phyloP scores from a whole-genome alignment of 2,329 filamentous ascomycete genomes.

The Sporothrix sp. region DNA sequence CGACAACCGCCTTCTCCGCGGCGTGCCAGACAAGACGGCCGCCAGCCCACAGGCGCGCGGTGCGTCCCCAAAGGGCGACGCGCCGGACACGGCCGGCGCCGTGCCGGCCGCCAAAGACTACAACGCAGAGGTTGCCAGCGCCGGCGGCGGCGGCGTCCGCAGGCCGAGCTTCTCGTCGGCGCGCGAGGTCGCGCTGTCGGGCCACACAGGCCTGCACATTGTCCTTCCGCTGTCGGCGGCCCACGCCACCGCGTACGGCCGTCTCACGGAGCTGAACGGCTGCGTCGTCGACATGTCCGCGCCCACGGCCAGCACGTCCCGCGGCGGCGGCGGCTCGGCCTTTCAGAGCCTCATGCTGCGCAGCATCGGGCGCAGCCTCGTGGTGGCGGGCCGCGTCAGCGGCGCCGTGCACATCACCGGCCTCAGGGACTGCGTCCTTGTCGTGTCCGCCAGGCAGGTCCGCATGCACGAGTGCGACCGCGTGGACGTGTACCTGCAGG shows the following conservation, averaged over 20 bases:
- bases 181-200: slow-evolving; percentile 53
- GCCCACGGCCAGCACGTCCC: slow-evolving; percentile 37
- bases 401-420: slow-evolving; percentile 78
- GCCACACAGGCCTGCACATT: slow-evolving; percentile 62
- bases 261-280: slow-evolving; percentile 55
- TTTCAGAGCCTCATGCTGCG: slow-evolving; percentile 63
- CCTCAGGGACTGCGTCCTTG: slow-evolving; percentile 60
- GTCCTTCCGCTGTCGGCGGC: slow-evolving; percentile 63
- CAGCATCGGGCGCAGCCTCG: slow-evolving; percentile 57
- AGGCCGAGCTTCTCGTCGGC: slow-evolving; percentile 55
- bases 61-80: slow-evolving; percentile 21
- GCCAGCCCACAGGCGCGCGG: neutral
- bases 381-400: slow-evolving; percentile 68
- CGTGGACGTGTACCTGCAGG: slow-evolving; percentile 75
- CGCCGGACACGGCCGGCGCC: slow-evolving; percentile 29
- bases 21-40: slow-evolving; percentile 2
- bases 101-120: slow-evolving; percentile 41
- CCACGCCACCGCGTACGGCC: slow-evolving; percentile 62
- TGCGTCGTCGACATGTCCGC: slow-evolving; percentile 76
- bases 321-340: slow-evolving; percentile 35
- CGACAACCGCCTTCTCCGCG: slow-evolving; percentile 32
- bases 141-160: slow-evolving; percentile 34
- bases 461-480: slow-evolving; percentile 80
- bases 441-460: slow-evolving; percentile 77
- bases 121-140: slow-evolving; percentile 44